Evolutionary conservation across 139 green algal genomes (phyloP), one percentile per base, ranked within the genome.

Genomic region (Chlorella sp.): DNA sequence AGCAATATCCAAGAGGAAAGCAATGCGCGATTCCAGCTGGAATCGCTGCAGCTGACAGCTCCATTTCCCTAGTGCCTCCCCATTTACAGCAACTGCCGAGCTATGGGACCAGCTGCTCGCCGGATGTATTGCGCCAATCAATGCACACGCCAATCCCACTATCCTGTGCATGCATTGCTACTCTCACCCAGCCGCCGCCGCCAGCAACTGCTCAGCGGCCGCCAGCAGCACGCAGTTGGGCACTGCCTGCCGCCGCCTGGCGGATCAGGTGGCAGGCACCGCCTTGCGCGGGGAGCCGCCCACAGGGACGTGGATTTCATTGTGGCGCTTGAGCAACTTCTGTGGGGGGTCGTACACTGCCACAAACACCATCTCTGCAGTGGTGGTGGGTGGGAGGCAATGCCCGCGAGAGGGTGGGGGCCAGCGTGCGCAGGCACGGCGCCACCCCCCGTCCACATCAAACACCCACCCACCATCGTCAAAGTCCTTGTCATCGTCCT

Each of bases 301-400:
- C 40, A 33, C 38, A 3, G 53, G 53, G 2, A 75, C n/a, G 27
- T 56, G 53, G 12, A 75, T 11, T 61, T 78, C 72, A 36, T 78
- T 79, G 40, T 79, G 63, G 17, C 73, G 36, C 19, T 23, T 41
- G 23, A 79, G n/a, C 27, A 83, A 59, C 77, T 83, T 83, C 41
- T 66, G 43, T 9, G 77, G 67, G 2, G 77, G 69, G 36, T 82
- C 77, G 36, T 82, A 82, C 56, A 82, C 66, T 41, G 68, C 42
- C 17, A 75, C 42, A 67, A 41, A 75, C 29, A 75, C 40, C 69
- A 48, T 31, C 17, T 17, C 46, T 61, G 55, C 50, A 66, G 35
- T 21, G 29, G 5, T 43, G 36, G 38, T n/a, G n/a, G n/a, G n/a
- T n/a, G 63, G 7, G 19, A 45, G 40, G 45, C n/a, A 48, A 8